A percentile compares a stretch with the other conserved stretches of the same genome.
Conservation (phyloP, 495 filamentous ascomycete species). For the Aspergillus ostianus region DNA sequence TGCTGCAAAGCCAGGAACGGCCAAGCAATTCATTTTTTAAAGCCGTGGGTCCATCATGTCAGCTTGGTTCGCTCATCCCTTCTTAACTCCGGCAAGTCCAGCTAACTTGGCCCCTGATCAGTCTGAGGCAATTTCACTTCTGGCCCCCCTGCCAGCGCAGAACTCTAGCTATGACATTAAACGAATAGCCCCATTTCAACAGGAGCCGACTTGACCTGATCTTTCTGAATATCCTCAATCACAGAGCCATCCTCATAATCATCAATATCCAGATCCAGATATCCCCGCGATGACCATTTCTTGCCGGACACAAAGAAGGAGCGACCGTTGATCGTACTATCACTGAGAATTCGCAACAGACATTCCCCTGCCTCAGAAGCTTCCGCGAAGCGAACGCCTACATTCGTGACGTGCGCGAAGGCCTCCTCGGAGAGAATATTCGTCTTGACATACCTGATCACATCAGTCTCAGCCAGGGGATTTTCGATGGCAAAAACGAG, state of each 20-base stretch:
- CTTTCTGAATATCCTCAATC: slow-evolving; percentile 17
- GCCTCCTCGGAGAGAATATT: slow-evolving; percentile 21
- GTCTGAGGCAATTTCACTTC: no score
- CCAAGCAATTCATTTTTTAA: no score
- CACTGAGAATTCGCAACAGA: slow-evolving; percentile 21
- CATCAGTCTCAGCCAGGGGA: not conserved
- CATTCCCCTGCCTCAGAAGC: slow-evolving; percentile 17
- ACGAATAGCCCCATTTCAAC: slow-evolving; percentile 12
- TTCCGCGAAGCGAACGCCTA: slow-evolving; percentile 20
- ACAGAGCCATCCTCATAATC: slow-evolving; percentile 16
- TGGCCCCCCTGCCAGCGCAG: no score
- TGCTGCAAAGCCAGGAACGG: no score
- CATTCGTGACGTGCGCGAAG: slow-evolving; percentile 10
- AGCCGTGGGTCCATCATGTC: no score
- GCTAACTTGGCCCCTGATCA: no score
- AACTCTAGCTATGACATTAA: not conserved
- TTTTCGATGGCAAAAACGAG: no score
- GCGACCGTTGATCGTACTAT: slow-evolving; percentile 16
- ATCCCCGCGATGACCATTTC: slow-evolving; percentile 20
- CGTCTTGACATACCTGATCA: slow-evolving; percentile 23
- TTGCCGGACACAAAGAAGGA: slow-evolving; percentile 19
- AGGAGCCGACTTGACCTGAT: slow-evolving; percentile 19
- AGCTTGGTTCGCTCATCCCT: no score
- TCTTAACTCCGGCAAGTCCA: no score
- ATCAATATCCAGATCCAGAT: slow-evolving; percentile 20